A percentile compares a stretch with the other conserved stretches of the same genome.
Conservation (phyloP, 2,329 filamentous ascomycete genomes). For the Aspergillus latus region DNA sequence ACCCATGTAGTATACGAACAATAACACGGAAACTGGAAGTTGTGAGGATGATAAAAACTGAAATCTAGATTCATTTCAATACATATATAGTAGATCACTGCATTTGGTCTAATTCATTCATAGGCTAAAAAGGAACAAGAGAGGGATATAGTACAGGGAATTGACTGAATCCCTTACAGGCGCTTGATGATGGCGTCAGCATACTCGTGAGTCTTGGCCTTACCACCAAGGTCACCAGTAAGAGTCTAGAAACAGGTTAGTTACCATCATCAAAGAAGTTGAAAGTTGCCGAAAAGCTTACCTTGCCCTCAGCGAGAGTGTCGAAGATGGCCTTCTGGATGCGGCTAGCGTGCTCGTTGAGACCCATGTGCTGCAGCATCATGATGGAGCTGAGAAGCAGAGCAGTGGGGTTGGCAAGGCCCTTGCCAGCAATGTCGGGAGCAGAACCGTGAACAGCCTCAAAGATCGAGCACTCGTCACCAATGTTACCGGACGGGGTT, state of each 20-base stretch:
- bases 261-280: constrained; percentile 93
- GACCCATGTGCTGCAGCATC: constrained; percentile 99
- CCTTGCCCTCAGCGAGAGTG: constrained; percentile 93
- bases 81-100: constrained; percentile 41
- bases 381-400: constrained; percentile 95
- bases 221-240: constrained; percentile 94
- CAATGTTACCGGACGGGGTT: constrained; percentile 97
- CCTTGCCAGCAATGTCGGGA: constrained; percentile 94
- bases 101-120: constrained; percentile 41
- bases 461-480: constrained; percentile 99
- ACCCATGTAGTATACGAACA: too few species aligned
- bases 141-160: constrained; percentile 39
- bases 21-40: not conserved
- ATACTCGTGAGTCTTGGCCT: constrained; percentile 93
- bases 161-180: constrained; percentile 43
- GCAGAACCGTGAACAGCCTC: constrained; percentile 98
- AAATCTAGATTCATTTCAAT: constrained; percentile 33
- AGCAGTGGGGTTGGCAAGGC: constrained; percentile 93
- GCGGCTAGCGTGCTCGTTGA: constrained; percentile 76
- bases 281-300: constrained; percentile 83
- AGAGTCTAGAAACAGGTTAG: constrained; percentile 54
- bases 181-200: constrained; percentile 82
- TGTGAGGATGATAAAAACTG: not conserved
- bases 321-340: constrained; percentile 96
- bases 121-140: constrained; percentile 33